Evolutionary conservation across 352 stramenopile genomes (phyloP).

Genomic region (Peronosclerospora sorghi): DNA sequence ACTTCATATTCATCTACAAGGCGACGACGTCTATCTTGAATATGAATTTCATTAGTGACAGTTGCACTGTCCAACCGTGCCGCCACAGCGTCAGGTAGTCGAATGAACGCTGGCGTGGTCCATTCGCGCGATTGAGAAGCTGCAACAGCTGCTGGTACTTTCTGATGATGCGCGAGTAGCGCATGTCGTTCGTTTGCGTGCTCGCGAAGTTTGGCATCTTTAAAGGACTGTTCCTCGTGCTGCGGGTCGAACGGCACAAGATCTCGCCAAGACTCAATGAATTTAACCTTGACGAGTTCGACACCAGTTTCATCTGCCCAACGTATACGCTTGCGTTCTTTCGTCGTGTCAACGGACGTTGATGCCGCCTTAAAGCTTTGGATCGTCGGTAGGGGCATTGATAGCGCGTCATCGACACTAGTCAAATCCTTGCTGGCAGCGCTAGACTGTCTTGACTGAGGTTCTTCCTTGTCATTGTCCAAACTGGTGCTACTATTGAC

Average conservation of each 20-base stretch:
- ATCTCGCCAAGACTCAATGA: conserved; percentile 82
- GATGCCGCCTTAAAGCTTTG: conserved; percentile 64
- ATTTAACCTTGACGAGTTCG: conserved; percentile 69
- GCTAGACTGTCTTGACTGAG: conserved; percentile 2
- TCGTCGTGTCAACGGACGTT: conserved; percentile 19
- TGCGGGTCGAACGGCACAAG: conserved; percentile 44
- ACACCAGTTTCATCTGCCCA: conserved; percentile 72
- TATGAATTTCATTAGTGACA: conserved; percentile 50
- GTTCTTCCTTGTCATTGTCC: conserved; percentile 11
- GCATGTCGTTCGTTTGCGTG: conserved; percentile 63
- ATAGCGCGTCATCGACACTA: conserved; percentile 24
- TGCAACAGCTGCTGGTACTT: conserved; percentile 33
- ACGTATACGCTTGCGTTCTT: conserved; percentile 52
- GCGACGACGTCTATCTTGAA: conserved; percentile 53
- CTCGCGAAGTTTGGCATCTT: conserved; percentile 75
- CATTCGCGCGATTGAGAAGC: conserved; percentile 50
- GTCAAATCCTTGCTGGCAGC: conserved; percentile 16
- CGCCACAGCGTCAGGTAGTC: conserved; percentile 48
- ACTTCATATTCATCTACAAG: conserved; percentile 79
- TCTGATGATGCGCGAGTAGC: conserved; percentile 67
- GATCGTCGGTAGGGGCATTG: conserved; percentile 66
- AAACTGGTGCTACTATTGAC: conserved; percentile 5
- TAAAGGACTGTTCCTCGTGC: conserved; percentile 65
- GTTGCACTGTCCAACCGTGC: conserved; percentile 18
- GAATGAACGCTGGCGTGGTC: conserved; percentile 46